Evolutionary conservation across 1,284 basidiomycete genomes (phyloP), one percentile per base, ranked within the genome.

Genomic region (Malassezia sp.): DNA sequence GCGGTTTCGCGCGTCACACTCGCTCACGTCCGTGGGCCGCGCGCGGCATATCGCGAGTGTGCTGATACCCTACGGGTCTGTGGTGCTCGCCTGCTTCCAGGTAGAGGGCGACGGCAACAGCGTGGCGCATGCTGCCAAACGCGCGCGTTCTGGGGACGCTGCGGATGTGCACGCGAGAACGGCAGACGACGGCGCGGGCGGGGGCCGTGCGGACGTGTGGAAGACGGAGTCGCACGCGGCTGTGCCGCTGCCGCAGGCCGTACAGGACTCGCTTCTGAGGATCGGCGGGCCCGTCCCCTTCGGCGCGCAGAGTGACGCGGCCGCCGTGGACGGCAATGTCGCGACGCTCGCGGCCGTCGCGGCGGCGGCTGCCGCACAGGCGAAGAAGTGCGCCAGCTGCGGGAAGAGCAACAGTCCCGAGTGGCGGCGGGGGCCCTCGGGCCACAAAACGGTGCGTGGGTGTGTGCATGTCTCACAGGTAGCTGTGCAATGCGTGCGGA

Each of bases 1-100:
- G 60, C 78, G 91, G 52, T 93, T 85, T 74, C 82, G 85, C 66
- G 83, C 84, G 35, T 78, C 79, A 59, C 85, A 89, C 74, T 78
- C 80, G 4, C 72, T 77, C 38, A 72, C 72, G 52, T 75, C 77
- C 30, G 78, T 80, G 49, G 79, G 78, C 37, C 58, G 79, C 70
- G 61, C 70, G 27, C 62, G 74, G 15, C 77, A 82, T 61, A 81
- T 91, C 39, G 84, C 86, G 64, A 86, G 84, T 70, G 84, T 91
- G 51, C 87, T 89, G 72, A 88, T 91, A 71, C 87, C 87, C 55
- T 87, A 91, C 77, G 89, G 87, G 78, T 72, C 69, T 75, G 74
- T 75, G 54, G 69, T 73, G 10, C 71, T 75, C 32, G 72, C 73
- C 3, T 74, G 72, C 53, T 74, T 73, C 54, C 67, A 73, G 56